A percentile compares a stretch with the other conserved stretches of the same genome.
These are phyloP conservation scores for Diplodia corticola DNA, from an alignment of 2,329 filamentous ascomycete genomes.

Conservation along the genomic window DNA sequence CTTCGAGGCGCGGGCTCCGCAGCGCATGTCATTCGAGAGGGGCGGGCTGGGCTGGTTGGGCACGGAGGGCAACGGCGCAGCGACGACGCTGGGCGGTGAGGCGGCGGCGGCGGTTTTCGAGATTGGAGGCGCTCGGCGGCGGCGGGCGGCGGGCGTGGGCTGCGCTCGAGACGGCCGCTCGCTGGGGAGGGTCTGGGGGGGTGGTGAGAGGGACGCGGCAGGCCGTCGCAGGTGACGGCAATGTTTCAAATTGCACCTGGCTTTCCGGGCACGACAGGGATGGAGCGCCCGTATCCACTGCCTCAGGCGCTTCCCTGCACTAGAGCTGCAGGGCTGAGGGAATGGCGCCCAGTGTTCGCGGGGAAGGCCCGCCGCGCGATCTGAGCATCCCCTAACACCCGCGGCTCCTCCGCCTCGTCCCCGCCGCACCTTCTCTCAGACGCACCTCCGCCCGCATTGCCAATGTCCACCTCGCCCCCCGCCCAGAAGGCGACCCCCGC, in stretches of 20 bases:
- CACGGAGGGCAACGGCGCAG: constrained; percentile 13
- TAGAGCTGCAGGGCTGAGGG: constrained; percentile 18
- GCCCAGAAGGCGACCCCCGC: neutral
- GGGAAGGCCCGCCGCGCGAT: constrained; percentile 15
- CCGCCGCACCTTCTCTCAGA: neutral
- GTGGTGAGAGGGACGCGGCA: constrained; percentile 10
- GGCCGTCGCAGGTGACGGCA: constrained; percentile 15
- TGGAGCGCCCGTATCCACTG: constrained; percentile 19
- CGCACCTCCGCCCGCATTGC: neutral
- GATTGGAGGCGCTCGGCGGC: neutral
- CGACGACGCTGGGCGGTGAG: constrained; percentile 19
- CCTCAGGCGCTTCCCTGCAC: constrained; percentile 11
- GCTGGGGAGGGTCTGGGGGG: neutral
- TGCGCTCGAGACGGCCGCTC: neutral
- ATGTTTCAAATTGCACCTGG: constrained; percentile 22
- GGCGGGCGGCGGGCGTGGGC: neutral
- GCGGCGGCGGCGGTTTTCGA: neutral
- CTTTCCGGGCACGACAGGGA: constrained; percentile 20
- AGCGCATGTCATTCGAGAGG: constrained; percentile 23
- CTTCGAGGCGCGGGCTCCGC: neutral
- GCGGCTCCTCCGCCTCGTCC: constrained; percentile 10
- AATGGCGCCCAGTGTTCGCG: constrained; percentile 7
- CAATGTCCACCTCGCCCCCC: constrained; percentile 21
- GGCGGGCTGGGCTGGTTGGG: constrained; percentile 14
- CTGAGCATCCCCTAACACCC: constrained; percentile 4